A percentile compares a stretch with the other conserved stretches of the same genome.
Evolutionary conservation across 768 basidiomycete species (phyloP).

Genomic region (Boletus insuetus): DNA sequence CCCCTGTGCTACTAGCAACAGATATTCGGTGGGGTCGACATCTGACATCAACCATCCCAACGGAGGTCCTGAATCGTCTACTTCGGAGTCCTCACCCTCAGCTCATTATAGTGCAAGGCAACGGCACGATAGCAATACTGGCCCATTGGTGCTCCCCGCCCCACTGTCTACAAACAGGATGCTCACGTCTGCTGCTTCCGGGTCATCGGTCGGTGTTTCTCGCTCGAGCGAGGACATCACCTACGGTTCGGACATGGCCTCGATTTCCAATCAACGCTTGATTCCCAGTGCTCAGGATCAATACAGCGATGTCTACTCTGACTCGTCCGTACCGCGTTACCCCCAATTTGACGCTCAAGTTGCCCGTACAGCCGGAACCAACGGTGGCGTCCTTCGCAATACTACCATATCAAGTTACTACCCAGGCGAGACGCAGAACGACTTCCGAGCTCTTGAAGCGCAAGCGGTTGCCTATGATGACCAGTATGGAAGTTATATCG

Average conservation of each 20-base stretch:
- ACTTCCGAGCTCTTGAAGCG: conserved; percentile 53
- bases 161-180: conserved; percentile 63
- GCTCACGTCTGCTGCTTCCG: conserved; percentile 41
- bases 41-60: conserved; percentile 67
- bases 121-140: conserved; percentile 61
- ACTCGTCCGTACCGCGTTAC: conserved; percentile 15
- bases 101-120: conserved; percentile 42
- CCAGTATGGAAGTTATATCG: conserved; percentile 29
- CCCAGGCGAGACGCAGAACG: conserved; percentile 50
- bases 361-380: conserved; percentile 35
- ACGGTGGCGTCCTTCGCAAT: conserved; percentile 41
- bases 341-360: conserved; percentile 42
- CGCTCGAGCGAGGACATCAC: conserved; percentile 44
- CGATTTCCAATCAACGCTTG: conserved; percentile 44
- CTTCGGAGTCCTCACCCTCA: conserved; percentile 51
- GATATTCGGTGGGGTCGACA: conserved; percentile 78
- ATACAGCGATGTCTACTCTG: conserved; percentile 27
- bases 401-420: conserved; percentile 36
- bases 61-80: conserved; percentile 54
- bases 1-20: conserved; percentile 40
- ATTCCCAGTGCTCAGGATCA: conserved; percentile 36
- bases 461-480: conserved; percentile 40
- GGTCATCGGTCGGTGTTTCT: conserved; percentile 41
- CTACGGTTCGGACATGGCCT: conserved; percentile 34
- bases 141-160: conserved; percentile 71